Evolutionary conservation across 2,329 filamentous ascomycete genomes (phyloP).

Genomic region (Hymenoscyphus salicellus): DNA sequence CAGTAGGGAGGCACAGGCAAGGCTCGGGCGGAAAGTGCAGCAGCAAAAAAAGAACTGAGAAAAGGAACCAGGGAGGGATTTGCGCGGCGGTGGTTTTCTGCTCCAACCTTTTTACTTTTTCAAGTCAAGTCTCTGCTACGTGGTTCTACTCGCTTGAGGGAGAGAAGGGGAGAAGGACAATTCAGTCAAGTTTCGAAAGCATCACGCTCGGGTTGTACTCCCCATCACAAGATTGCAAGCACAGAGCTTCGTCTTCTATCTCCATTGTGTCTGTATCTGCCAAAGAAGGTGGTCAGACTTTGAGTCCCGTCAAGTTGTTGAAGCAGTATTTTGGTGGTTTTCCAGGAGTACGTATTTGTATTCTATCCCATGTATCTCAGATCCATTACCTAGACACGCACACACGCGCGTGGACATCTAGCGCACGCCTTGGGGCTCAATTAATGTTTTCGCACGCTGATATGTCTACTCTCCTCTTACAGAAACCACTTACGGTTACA

Average conservation of each 20-base stretch:
- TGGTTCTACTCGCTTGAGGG: constrained; percentile 17
- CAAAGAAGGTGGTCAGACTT: constrained; percentile 36
- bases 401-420: constrained; percentile 16
- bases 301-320: constrained; percentile 34
- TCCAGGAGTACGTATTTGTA: constrained; percentile 39
- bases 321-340: constrained; percentile 29
- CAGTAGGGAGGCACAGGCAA: not conserved
- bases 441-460: constrained; percentile 36
- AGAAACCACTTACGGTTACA: constrained; percentile 32
- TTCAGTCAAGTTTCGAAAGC: constrained; percentile 29
- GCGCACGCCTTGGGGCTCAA: constrained; percentile 6
- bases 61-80: not conserved
- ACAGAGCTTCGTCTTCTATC: constrained; percentile 62
- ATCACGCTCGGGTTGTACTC: constrained; percentile 23
- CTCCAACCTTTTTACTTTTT: constrained; percentile 22
- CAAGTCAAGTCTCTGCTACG: constrained; percentile 21
- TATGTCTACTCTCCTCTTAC: constrained; percentile 29
- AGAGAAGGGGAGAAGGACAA: constrained; percentile 7
- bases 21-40: constrained; percentile 8
- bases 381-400: constrained; percentile 21
- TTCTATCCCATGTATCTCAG: constrained; percentile 37
- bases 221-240: constrained; percentile 47
- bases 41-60: not conserved
- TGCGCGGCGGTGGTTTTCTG: not conserved
- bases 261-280: constrained; percentile 39